Conservation (phyloP, 192 early-diverging fungal species). For the Backusella psychrophila region DNA sequence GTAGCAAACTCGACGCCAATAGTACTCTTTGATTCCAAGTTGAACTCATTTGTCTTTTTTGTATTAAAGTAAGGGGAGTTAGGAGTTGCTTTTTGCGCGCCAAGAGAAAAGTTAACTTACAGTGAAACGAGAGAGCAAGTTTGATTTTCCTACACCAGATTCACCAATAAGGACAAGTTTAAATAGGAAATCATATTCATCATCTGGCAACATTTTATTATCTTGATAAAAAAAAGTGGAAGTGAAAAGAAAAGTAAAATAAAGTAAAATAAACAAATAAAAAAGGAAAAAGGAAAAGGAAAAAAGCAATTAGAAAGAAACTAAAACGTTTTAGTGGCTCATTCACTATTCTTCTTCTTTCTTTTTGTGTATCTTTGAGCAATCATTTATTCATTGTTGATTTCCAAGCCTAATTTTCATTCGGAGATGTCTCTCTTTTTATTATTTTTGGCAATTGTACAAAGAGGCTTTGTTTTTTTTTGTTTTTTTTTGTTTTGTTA, state of each 20-base stretch:
- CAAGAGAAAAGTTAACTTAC: conserved; percentile 10
- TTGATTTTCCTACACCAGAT: conserved; percentile 53
- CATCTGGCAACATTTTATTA: conserved; percentile 41
- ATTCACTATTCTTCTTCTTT: background rate
- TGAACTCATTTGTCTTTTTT: conserved; percentile 47
- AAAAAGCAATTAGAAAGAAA: background rate
- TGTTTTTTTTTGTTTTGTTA: background rate
- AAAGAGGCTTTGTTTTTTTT: background rate
- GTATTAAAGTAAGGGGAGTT: background rate
- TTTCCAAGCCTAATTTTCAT: conserved; percentile 1
- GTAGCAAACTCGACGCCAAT: conserved; percentile 55
- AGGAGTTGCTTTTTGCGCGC: background rate
- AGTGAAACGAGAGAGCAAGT: conserved; percentile 50
- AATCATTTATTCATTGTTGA: conserved; percentile 6
- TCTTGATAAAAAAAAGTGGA: background rate
- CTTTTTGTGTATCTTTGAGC: background rate
- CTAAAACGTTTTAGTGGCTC: background rate
- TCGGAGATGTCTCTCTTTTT: background rate
- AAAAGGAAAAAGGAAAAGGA: background rate
- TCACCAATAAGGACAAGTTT: conserved; percentile 73
- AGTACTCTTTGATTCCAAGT: conserved; percentile 50
- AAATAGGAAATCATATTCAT: conserved; percentile 58
- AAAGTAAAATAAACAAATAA: background rate
- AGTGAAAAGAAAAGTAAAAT: background rate
- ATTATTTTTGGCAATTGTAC: background rate